Evolutionary conservation across 208 protist genomes (phyloP).

Genomic region (Acanthamoeba healyi): DNA sequence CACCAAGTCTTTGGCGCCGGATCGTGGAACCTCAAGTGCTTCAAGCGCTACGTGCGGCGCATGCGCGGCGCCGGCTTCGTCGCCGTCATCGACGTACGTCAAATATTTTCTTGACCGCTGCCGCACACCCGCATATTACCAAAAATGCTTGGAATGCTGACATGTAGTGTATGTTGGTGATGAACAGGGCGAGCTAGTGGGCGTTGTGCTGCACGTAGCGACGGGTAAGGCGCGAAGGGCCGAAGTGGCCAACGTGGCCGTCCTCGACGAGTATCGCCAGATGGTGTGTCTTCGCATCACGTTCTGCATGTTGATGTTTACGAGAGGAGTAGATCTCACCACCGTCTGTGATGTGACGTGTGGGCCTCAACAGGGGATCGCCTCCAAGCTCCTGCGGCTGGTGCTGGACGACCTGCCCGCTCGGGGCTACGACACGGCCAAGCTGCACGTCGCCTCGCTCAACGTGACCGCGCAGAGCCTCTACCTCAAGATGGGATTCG

Average conservation of each 20-base stretch:
- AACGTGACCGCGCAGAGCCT: background rate
- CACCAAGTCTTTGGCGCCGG: background rate
- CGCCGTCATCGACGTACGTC: background rate
- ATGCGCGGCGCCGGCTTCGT: background rate
- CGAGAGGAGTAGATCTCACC: no score
- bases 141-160: no score
- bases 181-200: background rate
- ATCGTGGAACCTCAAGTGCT: background rate
- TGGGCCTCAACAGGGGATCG: background rate
- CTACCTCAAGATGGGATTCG: background rate
- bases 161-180: no score
- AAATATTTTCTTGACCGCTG: no score
- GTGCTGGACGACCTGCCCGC: background rate
- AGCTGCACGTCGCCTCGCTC: background rate
- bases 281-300: background rate
- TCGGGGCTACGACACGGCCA: background rate
- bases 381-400: background rate
- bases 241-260: background rate
- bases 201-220: background rate
- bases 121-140: no score
- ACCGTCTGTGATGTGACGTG: no score
- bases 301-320: background rate
- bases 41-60: background rate
- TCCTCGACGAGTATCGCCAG: constrained; percentile 14
- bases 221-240: background rate